phyloP scores from a whole-genome alignment of 805 yeast genomes.

The Jamesozyma piceae region DNA sequence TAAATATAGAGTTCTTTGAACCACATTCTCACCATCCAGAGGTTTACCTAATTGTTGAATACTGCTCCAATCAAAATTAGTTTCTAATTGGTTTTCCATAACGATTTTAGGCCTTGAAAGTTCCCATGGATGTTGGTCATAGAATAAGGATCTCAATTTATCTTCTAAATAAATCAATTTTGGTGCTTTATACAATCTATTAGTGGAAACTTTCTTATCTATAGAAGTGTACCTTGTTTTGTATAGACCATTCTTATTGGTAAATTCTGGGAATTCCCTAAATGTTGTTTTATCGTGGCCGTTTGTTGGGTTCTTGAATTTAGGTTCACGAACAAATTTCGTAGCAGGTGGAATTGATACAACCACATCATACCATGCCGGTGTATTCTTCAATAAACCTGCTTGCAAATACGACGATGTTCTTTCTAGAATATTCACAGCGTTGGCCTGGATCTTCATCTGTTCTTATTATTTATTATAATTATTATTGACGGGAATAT shows the following conservation, averaged over 20 bases:
- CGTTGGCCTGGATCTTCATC: conserved; percentile 70
- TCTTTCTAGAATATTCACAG: conserved; percentile 67
- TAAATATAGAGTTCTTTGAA: conserved; percentile 59
- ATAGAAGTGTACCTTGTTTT: conserved; percentile 27
- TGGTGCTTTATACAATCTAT: conserved; percentile 21
- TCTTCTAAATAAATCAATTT: conserved; percentile 45
- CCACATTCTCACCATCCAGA: conserved; percentile 83
- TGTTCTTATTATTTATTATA: too few species aligned
- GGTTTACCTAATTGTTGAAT: conserved; percentile 65
- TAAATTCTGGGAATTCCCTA: conserved; percentile 9
- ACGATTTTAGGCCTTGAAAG: conserved; percentile 79
- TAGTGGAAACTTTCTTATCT: conserved; percentile 15
- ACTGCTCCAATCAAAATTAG: conserved; percentile 65
- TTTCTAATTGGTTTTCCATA: conserved; percentile 61
- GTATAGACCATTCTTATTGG: conserved; percentile 20
- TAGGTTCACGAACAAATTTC: conserved; percentile 36
- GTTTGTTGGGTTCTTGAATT: conserved; percentile 17
- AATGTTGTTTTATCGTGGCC: conserved; percentile 7
- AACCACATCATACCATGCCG: conserved; percentile 85
- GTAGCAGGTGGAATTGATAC: conserved; percentile 73
- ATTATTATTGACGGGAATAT: too few species aligned
- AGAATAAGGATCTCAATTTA: conserved; percentile 70
- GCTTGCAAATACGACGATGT: conserved; percentile 67
- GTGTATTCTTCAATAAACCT: conserved; percentile 61
- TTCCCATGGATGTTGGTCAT: conserved; percentile 97